Conservation (phyloP, 495 filamentous ascomycete species). For the Rhizodiscina lignyota region DNA sequence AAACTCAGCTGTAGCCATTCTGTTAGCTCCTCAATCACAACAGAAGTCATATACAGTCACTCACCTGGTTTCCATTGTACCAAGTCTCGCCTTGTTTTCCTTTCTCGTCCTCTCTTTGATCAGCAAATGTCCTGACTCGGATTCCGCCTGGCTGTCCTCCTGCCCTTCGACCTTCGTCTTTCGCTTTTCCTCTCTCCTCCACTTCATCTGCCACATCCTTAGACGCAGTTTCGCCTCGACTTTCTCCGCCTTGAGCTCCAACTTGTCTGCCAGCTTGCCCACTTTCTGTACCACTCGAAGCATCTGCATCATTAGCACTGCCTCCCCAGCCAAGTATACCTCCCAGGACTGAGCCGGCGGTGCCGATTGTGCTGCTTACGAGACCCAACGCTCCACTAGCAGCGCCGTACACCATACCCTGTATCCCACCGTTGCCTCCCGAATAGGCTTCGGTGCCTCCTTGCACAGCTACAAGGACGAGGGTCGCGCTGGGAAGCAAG, state of each 20-base stretch:
- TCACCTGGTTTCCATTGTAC: conserved; percentile 82
- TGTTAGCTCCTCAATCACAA: not conserved
- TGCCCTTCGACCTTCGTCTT: conserved; percentile 1
- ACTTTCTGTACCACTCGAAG: conserved; percentile 3
- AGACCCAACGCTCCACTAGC: conserved; percentile 8
- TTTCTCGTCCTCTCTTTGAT: conserved; percentile 32
- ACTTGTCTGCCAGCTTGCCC: not conserved
- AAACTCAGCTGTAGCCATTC: not conserved
- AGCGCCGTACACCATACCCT: conserved; percentile 4
- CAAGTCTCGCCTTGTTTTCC: conserved; percentile 38
- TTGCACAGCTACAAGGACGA: conserved; percentile 61
- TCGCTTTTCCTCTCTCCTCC: not conserved
- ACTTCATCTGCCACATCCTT: not conserved
- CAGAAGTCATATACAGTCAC: conserved; percentile 10
- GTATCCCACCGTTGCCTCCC: conserved; percentile 6
- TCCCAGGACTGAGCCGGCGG: not conserved
- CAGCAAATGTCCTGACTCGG: conserved; percentile 40
- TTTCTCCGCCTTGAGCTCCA: conserved; percentile 1
- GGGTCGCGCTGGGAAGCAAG: conserved; percentile 58
- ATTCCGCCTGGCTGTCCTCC: conserved; percentile 10
- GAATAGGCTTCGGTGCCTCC: conserved; percentile 46
- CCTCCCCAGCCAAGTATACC: not conserved
- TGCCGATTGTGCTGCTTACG: conserved; percentile 1
- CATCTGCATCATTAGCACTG: not conserved
- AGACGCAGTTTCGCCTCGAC: not conserved